These are phyloP conservation scores for Aegilops speltoides DNA, from an alignment of 176 grass and related monocot genomes.

Conservation along the genomic window DNA sequence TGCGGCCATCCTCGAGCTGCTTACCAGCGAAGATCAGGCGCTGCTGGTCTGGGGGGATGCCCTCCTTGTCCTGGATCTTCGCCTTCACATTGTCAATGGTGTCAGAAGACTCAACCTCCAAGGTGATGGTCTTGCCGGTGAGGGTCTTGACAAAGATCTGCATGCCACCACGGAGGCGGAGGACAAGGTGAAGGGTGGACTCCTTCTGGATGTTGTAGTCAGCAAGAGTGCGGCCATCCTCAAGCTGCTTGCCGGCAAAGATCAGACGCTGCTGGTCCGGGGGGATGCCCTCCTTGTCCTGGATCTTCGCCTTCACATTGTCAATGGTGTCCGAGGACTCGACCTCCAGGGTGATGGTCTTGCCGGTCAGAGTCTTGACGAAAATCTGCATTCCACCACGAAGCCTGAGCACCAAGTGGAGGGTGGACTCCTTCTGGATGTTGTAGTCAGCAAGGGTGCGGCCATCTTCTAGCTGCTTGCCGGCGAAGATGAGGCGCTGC, in stretches of 20 bases:
- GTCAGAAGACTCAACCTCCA: not conserved
- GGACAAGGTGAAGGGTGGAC: no score
- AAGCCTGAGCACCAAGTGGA: slow-evolving; percentile 60
- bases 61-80: no score
- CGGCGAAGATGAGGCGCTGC: slow-evolving; percentile 52
- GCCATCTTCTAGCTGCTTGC: slow-evolving; percentile 65
- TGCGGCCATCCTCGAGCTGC: no score
- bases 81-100: no score
- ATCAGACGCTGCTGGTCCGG: slow-evolving; percentile 68
- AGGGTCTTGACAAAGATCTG: slow-evolving; percentile 1
- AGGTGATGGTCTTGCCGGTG: not conserved
- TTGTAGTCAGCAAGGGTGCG: slow-evolving; percentile 65
- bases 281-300: slow-evolving; percentile 72
- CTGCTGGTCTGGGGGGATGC: no score
- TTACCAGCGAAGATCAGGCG: no score
- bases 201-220: no score
- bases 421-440: slow-evolving; percentile 72
- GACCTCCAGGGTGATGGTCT: no score
- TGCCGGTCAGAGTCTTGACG: no score
- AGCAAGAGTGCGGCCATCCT: slow-evolving; percentile 63
- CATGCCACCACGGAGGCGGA: no score
- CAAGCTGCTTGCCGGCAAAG: slow-evolving; percentile 59
- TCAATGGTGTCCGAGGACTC: no score
- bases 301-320: slow-evolving; percentile 71
- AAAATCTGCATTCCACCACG: no score